Percentiles rank a stretch among this genome's conserved stretches.
Evolutionary conservation across 768 basidiomycete genomes (phyloP).

Genomic region (Tricholoma furcatifolium): DNA sequence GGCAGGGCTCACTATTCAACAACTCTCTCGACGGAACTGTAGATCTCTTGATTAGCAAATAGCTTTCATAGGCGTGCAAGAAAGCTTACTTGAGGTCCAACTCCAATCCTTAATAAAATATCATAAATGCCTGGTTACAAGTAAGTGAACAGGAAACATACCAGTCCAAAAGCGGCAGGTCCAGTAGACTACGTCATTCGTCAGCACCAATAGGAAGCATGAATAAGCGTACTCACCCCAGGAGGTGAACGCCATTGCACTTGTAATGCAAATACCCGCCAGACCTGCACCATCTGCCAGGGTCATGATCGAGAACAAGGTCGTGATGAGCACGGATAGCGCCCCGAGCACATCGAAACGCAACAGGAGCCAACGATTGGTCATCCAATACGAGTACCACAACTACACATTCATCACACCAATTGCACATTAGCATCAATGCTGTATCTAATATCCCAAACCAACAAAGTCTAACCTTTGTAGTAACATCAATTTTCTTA

Average conservation of each 20-base stretch:
- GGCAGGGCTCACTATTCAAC: conserved; percentile 67
- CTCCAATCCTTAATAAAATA: conserved; percentile 48
- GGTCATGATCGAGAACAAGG: conserved; percentile 70
- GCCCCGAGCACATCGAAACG: conserved; percentile 82
- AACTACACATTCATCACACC: conserved; percentile 38
- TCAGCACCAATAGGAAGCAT: not conserved
- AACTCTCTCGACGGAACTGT: conserved; percentile 87
- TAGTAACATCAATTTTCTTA: conserved; percentile 73
- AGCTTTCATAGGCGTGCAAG: not conserved
- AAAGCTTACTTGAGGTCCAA: conserved; percentile 68
- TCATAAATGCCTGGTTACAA: not conserved
- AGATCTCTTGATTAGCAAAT: not conserved
- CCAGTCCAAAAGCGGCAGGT: conserved; percentile 52
- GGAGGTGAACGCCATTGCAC: conserved; percentile 53
- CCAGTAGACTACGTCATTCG: conserved; percentile 40
- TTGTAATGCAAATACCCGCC: conserved; percentile 75
- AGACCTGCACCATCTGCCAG: conserved; percentile 54
- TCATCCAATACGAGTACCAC: conserved; percentile 92
- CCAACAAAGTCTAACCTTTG: conserved; percentile 45
- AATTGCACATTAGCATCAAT: too few relatives aligned
- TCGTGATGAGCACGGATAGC: conserved; percentile 70
- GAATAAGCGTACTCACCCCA: conserved; percentile 27
- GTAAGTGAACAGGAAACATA: conserved; percentile 1
- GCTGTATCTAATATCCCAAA: not conserved
- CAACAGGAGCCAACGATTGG: conserved; percentile 80